A percentile compares a stretch with the other conserved stretches of the same genome.
These are phyloP conservation scores for Danielozyma ontarioensis DNA, from an alignment of 805 yeast genomes.

Conservation along the genomic window DNA sequence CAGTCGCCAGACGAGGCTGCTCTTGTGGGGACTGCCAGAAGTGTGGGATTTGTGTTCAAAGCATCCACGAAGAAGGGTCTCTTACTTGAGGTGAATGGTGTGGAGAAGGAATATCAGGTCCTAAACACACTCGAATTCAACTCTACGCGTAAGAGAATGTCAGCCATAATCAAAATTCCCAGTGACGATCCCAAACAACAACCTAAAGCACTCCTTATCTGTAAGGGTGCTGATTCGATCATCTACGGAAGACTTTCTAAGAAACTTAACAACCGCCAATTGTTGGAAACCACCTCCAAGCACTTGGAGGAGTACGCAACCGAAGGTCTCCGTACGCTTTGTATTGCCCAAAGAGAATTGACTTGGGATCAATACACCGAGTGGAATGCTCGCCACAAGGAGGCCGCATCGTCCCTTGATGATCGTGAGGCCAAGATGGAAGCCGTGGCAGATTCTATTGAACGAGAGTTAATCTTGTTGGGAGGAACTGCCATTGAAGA, in stretches of 20 bases:
- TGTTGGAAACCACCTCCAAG: conserved; percentile 60
- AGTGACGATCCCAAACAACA: conserved; percentile 38
- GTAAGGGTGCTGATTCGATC: conserved; percentile 84
- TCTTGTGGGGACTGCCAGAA: conserved; percentile 74
- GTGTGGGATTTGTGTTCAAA: conserved; percentile 64
- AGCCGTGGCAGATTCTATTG: conserved; percentile 68
- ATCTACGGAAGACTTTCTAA: conserved; percentile 60
- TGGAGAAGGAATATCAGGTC: conserved; percentile 63
- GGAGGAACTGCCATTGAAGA: conserved; percentile 91
- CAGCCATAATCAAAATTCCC: conserved; percentile 72
- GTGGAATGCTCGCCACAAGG: conserved; percentile 61
- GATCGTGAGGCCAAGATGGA: conserved; percentile 71
- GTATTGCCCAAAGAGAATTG: conserved; percentile 69
- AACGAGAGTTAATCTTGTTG: conserved; percentile 55
- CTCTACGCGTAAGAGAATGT: conserved; percentile 84
- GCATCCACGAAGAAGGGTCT: conserved; percentile 67
- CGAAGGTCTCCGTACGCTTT: conserved; percentile 77
- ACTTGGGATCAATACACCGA: conserved; percentile 54
- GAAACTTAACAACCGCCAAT: conserved; percentile 38
- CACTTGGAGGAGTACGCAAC: conserved; percentile 77
- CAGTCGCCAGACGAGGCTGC: conserved; percentile 90
- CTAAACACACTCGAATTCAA: conserved; percentile 72
- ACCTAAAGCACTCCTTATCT: conserved; percentile 56
- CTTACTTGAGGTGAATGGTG: conserved; percentile 65
- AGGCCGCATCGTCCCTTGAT: conserved; percentile 59